Conservation (phyloP, 495 filamentous ascomycete species). For the Glonium stellatum region DNA sequence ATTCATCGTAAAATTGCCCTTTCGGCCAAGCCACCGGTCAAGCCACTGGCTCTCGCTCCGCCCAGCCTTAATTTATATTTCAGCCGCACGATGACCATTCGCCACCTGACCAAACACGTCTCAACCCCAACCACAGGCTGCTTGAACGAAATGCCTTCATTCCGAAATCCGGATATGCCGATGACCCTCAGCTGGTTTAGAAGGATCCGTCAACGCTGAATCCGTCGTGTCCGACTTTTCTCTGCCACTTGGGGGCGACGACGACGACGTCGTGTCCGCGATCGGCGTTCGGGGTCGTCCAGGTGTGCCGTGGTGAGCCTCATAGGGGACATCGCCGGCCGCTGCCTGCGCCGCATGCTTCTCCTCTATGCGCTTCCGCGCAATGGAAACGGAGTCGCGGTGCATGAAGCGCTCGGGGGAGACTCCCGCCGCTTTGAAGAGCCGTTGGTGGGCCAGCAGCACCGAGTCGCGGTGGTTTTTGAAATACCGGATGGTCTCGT, state of each 20-base stretch:
- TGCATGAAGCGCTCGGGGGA: conserved; percentile 19
- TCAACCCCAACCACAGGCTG: not conserved
- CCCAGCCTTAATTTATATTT: not conserved
- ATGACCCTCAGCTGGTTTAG: not conserved
- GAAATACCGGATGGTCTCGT: conserved; percentile 15
- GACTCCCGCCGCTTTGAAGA: conserved; percentile 12
- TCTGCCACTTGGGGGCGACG: not conserved
- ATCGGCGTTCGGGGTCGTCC: not conserved
- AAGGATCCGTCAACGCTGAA: conserved; percentile 3
- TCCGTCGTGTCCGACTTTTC: not conserved
- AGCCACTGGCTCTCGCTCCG: too few relatives aligned
- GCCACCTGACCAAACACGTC: not conserved
- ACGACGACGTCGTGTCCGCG: too few relatives aligned
- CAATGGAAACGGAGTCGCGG: conserved; percentile 21
- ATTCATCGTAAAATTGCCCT: not conserved
- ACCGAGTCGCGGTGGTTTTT: conserved; percentile 23
- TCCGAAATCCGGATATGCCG: conserved; percentile 17
- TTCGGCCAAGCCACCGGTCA: not conserved
- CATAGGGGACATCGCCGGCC: not conserved
- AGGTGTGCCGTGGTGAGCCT: not conserved
- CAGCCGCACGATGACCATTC: not conserved
- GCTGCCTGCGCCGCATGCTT: conserved; percentile 16
- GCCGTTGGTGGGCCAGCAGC: conserved; percentile 13
- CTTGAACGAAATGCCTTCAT: not conserved
- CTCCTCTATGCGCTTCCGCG: conserved; percentile 18